Conservation (phyloP, 2,329 filamentous ascomycete genomes). For the Tolypocladium amazonense region DNA sequence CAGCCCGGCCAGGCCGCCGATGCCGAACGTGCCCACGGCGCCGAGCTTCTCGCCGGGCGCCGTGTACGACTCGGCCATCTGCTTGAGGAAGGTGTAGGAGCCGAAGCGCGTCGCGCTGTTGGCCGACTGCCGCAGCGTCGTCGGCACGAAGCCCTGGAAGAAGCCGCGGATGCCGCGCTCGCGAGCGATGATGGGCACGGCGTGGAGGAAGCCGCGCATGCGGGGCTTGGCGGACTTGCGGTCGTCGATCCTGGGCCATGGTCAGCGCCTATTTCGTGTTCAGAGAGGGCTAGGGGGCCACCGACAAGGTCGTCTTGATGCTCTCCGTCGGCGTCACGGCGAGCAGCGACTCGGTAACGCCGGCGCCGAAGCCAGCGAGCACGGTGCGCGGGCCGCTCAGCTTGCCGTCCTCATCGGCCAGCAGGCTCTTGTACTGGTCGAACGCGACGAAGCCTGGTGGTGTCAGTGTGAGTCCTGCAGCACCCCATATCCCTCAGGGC, state of each 20-base stretch:
- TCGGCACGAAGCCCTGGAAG: constrained; percentile 94
- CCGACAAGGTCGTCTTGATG: constrained; percentile 87
- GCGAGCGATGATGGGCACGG: constrained; percentile 72
- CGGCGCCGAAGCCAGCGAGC: constrained; percentile 86
- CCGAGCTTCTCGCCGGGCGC: constrained; percentile 93
- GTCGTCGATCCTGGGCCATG: constrained; percentile 69
- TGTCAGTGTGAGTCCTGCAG: constrained; percentile 4
- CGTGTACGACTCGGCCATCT: constrained; percentile 84
- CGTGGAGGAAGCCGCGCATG: constrained; percentile 86
- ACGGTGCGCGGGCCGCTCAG: constrained; percentile 86
- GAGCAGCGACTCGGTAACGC: constrained; percentile 83
- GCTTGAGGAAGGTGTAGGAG: constrained; percentile 81
- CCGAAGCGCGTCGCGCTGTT: constrained; percentile 90
- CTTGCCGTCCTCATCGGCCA: constrained; percentile 76
- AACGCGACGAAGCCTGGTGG: constrained; percentile 69
- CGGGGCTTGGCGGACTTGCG: constrained; percentile 77
- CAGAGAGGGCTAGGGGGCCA: not conserved
- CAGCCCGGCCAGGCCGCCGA: constrained; percentile 78
- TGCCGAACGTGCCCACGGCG: constrained; percentile 75
- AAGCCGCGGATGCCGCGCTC: constrained; percentile 86
- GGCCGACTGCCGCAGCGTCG: constrained; percentile 86
- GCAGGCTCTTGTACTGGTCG: constrained; percentile 79
- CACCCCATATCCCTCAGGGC: not conserved
- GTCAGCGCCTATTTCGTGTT: not conserved
- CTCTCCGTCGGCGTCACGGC: constrained; percentile 96